phyloP scores from a whole-genome alignment of 75 land plant species.

The Sequoia sempervirens region DNA sequence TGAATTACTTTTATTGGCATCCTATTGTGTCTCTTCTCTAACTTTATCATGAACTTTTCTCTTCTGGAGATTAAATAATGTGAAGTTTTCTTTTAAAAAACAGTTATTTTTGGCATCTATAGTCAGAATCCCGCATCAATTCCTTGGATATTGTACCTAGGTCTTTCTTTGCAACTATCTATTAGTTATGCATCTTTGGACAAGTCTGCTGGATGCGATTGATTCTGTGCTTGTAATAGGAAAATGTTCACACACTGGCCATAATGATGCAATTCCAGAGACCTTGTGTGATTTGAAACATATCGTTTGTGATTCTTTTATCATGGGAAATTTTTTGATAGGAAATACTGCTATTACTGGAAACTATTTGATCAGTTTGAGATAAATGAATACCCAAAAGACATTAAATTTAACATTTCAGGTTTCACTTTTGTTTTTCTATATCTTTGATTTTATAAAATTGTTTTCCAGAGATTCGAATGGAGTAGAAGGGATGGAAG shows the following conservation, averaged over 20 bases:
- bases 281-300: neutral
- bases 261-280: neutral
- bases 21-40: too few species aligned
- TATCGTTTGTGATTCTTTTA: neutral
- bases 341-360: neutral
- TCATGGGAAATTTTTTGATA: neutral
- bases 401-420: neutral
- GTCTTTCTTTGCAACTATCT: neutral
- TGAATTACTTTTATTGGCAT: too few species aligned
- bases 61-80: too few species aligned
- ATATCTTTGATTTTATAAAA: neutral
- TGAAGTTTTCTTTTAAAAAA: neutral
- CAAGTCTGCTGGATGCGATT: neutral
- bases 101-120: neutral
- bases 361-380: neutral
- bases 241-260: neutral
- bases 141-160: neutral
- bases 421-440: neutral
- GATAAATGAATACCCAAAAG: neutral
- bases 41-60: too few species aligned
- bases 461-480: conserved; percentile 28
- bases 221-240: neutral
- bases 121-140: neutral
- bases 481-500: conserved; percentile 47
- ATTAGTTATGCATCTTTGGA: neutral